Evolutionary conservation across 768 basidiomycete genomes (phyloP).

Genomic region (Trametes sanguinea): DNA sequence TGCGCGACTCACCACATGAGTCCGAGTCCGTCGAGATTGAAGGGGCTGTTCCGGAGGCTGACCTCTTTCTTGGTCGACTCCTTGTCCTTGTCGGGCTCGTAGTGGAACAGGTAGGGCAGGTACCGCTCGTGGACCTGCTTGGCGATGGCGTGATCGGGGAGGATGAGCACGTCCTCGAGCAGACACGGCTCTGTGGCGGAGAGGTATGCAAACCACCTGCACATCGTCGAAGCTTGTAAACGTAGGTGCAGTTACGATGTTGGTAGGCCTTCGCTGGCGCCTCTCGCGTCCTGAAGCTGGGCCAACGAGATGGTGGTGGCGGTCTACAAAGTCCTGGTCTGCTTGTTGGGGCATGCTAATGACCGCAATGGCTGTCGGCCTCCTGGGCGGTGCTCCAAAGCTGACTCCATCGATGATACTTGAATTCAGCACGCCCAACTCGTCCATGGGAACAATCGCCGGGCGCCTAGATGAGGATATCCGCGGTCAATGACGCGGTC

Average conservation of each 20-base stretch:
- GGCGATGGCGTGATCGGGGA: constrained; percentile 30
- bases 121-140: constrained; percentile 35
- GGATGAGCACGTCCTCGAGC: constrained; percentile 33
- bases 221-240: constrained; percentile 21
- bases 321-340: no score
- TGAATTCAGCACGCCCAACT: no score
- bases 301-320: no score
- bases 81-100: constrained; percentile 24
- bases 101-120: constrained; percentile 30
- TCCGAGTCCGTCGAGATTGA: constrained; percentile 32
- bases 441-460: no score
- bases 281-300: no score
- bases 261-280: no score
- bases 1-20: constrained; percentile 25
- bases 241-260: not conserved
- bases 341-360: not conserved
- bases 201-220: constrained; percentile 36
- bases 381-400: not conserved
- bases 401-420: not conserved
- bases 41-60: constrained; percentile 28
- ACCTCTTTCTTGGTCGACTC: constrained; percentile 27
- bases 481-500: no score
- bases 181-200: constrained; percentile 31
- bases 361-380: not conserved
- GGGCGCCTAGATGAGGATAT: no score